phyloP scores from a whole-genome alignment of 2,329 filamentous ascomycete genomes.

The Colletotrichum tofieldiae region DNA sequence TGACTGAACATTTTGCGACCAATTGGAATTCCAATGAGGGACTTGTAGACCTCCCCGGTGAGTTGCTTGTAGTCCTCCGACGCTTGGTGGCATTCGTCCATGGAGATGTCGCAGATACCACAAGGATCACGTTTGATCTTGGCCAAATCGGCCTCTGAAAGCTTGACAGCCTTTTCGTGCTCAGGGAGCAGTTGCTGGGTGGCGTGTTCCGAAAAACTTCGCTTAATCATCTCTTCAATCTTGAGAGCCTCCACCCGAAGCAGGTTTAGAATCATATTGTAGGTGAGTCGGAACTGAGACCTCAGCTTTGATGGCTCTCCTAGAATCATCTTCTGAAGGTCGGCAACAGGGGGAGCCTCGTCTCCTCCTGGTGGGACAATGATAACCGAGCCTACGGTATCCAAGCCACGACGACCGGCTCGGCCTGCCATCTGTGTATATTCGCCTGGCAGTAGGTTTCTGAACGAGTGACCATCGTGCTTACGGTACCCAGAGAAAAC shows the following conservation, averaged over 20 bases:
- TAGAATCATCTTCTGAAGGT: slow-evolving; percentile 93
- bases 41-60: slow-evolving; percentile 85
- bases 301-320: slow-evolving; percentile 95
- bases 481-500: slow-evolving; percentile 98
- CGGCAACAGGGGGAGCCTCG: slow-evolving; percentile 88
- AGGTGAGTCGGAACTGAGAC: slow-evolving; percentile 96
- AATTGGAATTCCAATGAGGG: slow-evolving; percentile 83
- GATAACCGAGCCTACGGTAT: slow-evolving; percentile 94
- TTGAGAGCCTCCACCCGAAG: slow-evolving; percentile 96
- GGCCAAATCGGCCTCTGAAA: slow-evolving; percentile 91
- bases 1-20: slow-evolving; percentile 84
- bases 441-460: slow-evolving; percentile 92
- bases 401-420: slow-evolving; percentile 92
- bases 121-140: slow-evolving; percentile 92
- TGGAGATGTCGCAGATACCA: slow-evolving; percentile 82
- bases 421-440: slow-evolving; percentile 99
- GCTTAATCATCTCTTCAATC: slow-evolving; percentile 99
- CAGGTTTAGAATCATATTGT: slow-evolving; percentile 99
- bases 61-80: slow-evolving; percentile 84
- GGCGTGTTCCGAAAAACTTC: slow-evolving; percentile 98
- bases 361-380: slow-evolving; percentile 88
- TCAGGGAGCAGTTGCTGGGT: slow-evolving; percentile 95
- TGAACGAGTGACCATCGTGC: slow-evolving; percentile 92
- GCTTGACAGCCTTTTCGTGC: slow-evolving; percentile 93
- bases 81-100: slow-evolving; percentile 86